Conservation (phyloP, 768 basidiomycete species). For the Chalciporus sphaerocephalus region DNA sequence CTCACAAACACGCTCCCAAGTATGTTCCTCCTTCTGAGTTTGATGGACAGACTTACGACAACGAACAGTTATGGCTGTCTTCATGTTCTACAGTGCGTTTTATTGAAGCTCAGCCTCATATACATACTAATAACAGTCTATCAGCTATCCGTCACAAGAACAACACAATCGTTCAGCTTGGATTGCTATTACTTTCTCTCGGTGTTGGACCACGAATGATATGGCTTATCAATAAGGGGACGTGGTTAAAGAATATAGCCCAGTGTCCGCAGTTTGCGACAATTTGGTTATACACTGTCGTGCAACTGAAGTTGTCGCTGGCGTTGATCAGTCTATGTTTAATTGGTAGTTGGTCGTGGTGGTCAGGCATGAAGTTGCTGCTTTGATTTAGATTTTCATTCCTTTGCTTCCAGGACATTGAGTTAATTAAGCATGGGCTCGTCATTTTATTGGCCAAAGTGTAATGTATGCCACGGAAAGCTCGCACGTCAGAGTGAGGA, state of each 20-base stretch:
- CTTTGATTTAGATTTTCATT: conserved; percentile 16
- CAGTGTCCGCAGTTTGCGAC: conserved; percentile 81
- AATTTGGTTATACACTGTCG: conserved; percentile 70
- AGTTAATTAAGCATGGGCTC: not conserved
- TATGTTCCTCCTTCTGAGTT: conserved; percentile 37
- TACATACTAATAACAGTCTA: conserved; percentile 5
- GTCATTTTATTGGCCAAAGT: not conserved
- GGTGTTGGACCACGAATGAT: conserved; percentile 62
- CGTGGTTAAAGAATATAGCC: conserved; percentile 67
- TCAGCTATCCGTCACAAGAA: conserved; percentile 62
- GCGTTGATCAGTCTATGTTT: conserved; percentile 52
- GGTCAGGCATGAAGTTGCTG: conserved; percentile 50
- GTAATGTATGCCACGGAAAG: conserved; percentile 11
- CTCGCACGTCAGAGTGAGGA: conserved; percentile 1
- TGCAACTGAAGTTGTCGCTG: conserved; percentile 63
- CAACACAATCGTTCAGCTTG: conserved; percentile 46
- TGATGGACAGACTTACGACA: conserved; percentile 2
- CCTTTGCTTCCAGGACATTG: not conserved
- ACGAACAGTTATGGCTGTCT: conserved; percentile 61
- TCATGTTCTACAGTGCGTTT: conserved; percentile 44
- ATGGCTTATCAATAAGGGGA: conserved; percentile 64
- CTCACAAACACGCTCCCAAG: conserved; percentile 70
- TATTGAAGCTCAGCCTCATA: not conserved
- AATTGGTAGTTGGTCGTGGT: conserved; percentile 59
- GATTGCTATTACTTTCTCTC: conserved; percentile 56